Conservation (phyloP, 208 protist genomes). For the Acanthamoeba castellanii region DNA sequence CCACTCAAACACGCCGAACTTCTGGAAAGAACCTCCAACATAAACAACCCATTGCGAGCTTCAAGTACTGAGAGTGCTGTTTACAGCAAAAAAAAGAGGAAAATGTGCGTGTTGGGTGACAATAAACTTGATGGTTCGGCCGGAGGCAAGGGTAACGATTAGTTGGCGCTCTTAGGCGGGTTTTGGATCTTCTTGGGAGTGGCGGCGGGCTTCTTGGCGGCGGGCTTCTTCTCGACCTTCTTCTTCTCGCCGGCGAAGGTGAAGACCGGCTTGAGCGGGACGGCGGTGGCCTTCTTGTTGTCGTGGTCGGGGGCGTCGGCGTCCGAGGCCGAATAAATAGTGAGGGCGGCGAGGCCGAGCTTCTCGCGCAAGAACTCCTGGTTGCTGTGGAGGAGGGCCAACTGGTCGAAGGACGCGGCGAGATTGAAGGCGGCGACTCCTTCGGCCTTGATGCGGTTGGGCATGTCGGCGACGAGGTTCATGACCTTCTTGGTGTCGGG, state of each 20-base stretch:
- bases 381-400: slow-evolving; percentile 53
- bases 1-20: too few species aligned
- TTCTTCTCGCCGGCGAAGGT: slow-evolving; percentile 65
- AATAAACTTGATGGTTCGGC: too few species aligned
- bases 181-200: neutral
- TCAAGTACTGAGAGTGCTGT: too few species aligned
- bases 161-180: slow-evolving; percentile 19
- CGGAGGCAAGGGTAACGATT: neutral
- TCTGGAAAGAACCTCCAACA: too few species aligned
- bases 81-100: too few species aligned
- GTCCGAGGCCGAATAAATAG: slow-evolving; percentile 27
- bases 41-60: too few species aligned
- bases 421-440: slow-evolving; percentile 59
- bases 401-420: slow-evolving; percentile 68
- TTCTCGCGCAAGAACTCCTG: slow-evolving; percentile 50
- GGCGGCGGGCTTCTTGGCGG: slow-evolving; percentile 63
- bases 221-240: slow-evolving; percentile 63
- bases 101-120: too few species aligned
- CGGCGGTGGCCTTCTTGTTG: slow-evolving; percentile 63
- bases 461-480: slow-evolving; percentile 90
- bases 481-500: slow-evolving; percentile 92
- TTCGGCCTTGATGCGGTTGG: slow-evolving; percentile 36
- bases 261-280: slow-evolving; percentile 70
- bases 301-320: slow-evolving; percentile 43
- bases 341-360: neutral